Evolutionary conservation across 768 basidiomycete species (phyloP), one percentile per base, ranked within the genome.

Genomic region (Amanita polypyramis): DNA sequence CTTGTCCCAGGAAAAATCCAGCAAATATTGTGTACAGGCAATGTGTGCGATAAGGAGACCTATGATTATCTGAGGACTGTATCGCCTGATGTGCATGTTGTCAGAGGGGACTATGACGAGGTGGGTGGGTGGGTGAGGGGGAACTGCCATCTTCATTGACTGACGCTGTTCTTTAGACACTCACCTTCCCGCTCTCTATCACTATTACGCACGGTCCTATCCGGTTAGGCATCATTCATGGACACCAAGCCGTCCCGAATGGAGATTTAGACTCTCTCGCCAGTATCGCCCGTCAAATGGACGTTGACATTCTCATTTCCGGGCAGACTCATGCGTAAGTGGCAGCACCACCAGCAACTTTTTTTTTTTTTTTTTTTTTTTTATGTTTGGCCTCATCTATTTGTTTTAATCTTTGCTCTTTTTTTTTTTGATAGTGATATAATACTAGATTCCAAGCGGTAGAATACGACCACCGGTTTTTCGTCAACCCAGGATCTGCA

Each of bases 21-120:
- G 53, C 95, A 98, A 64, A 96, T 98, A 51, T 73, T 98, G 20
- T 96, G 92, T 63, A 98, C 95, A 0, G 96, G 96, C 40, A 98
- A 98, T 62, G 85, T 97, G 19, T 94, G 91, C 64, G 96, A 99
- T 69, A 83, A 85, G 58, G 95, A 98, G 66, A 98, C 96, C 5
- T 93, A 87, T 65, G 96, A 97, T 56, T 98, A 96, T 70, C 73
- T 99, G 19, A 75, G 90, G 54, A 92, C 89, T 11, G 87, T 99
- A n/a, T 84, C 89, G 14, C 81, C 88, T 8, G 96, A 97, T 59
- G 88, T 98, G 5, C 76, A 88, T 54, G 85, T 92, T 36, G 95
- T 94, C 2, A 75, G 82, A 56, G 96, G 96, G 3, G 96, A 98
- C 63, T 96, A 90, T 58, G 96, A 99, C 61, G 94, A 97, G 72